Percentiles rank a stretch among this genome's conserved stretches.
These are phyloP conservation scores for Suaeda aralocaspica DNA, from an alignment of 148 eudicot genomes.

Conservation along the genomic window DNA sequence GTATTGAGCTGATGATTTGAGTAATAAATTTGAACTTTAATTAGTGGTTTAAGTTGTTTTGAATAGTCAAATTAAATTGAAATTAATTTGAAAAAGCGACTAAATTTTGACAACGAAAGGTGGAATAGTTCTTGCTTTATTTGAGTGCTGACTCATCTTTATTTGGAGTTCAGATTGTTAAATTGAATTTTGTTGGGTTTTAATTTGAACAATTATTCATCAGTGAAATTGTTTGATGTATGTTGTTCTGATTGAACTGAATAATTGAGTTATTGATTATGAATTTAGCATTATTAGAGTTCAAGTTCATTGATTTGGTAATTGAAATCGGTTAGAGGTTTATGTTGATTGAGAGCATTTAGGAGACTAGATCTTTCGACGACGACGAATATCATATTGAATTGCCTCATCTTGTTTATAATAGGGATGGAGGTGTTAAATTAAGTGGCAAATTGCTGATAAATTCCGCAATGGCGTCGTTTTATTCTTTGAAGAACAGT, in stretches of 20 bases:
- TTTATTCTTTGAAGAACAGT: constrained; percentile 17
- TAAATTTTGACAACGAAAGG: neutral
- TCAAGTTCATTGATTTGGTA: neutral
- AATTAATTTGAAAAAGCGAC: neutral
- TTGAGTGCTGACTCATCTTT: neutral
- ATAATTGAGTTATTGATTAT: neutral
- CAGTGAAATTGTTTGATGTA: neutral
- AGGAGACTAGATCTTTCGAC: neutral
- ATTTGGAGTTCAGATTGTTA: neutral
- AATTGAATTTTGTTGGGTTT: neutral
- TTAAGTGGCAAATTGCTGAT: neutral
- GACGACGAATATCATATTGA: neutral
- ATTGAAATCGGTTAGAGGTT: neutral
- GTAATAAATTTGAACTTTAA: constrained; percentile 14
- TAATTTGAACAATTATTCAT: neutral
- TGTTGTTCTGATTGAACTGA: neutral
- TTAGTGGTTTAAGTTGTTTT: neutral
- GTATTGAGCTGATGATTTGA: neutral
- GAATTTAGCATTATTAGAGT: neutral
- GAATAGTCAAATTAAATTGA: neutral
- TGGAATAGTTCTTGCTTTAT: constrained; percentile 8
- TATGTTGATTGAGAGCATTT: neutral
- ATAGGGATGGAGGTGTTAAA: neutral
- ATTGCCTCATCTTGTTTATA: neutral
- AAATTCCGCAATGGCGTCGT: neutral